Evolutionary conservation across 2,329 filamentous ascomycete genomes (phyloP).

Genomic region (Huntiella moniliformis): DNA sequence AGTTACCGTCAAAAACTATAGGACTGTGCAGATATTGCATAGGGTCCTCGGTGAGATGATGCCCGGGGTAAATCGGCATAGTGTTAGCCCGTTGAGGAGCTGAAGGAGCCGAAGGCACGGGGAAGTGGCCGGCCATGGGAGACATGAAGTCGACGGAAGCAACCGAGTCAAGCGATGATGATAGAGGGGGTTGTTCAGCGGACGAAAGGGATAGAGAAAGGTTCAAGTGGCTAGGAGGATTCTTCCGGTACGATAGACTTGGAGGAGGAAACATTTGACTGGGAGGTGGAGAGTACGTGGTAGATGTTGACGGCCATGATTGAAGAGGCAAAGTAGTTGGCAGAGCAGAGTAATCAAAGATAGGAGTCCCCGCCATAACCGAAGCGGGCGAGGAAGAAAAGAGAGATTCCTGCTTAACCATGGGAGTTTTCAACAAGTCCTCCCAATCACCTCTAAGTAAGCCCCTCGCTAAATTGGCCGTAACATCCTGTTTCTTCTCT

Average conservation of each 20-base stretch:
- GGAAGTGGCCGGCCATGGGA: constrained; percentile 36
- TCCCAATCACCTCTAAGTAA: neutral
- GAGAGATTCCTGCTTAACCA: neutral
- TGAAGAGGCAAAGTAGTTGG: neutral
- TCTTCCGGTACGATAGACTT: constrained; percentile 21
- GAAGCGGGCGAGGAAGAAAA: neutral
- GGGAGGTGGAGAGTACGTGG: constrained; percentile 21
- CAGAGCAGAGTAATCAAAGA: neutral
- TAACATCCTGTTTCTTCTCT: neutral
- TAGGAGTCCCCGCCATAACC: neutral
- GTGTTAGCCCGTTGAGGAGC: constrained; percentile 13
- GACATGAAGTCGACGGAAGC: constrained; percentile 43
- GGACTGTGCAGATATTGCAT: constrained; percentile 32
- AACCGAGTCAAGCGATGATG: constrained; percentile 38
- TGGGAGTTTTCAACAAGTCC: neutral
- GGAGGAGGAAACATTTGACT: constrained; percentile 21
- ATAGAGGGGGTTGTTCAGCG: constrained; percentile 24
- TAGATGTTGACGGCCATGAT: neutral
- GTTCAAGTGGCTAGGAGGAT: constrained; percentile 19
- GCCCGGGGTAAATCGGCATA: neutral
- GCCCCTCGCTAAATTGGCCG: neutral
- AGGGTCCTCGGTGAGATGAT: neutral
- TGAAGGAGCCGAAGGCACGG: neutral
- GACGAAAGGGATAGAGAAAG: constrained; percentile 23
- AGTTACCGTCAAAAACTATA: constrained; percentile 17